Conservation (phyloP, 257 asterid species). For the Cordia subcordata region DNA sequence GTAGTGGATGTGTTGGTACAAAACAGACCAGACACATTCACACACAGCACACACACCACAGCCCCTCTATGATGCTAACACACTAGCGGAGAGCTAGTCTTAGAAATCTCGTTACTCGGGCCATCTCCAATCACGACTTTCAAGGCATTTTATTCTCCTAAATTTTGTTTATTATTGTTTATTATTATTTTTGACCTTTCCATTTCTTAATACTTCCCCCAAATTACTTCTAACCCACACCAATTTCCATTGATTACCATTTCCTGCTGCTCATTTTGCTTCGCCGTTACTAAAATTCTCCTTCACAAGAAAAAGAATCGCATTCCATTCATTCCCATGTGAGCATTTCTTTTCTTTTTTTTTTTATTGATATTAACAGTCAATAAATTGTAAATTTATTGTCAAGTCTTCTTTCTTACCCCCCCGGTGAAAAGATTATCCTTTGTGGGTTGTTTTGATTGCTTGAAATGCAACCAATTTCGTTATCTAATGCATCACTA, state of each 20-base stretch:
- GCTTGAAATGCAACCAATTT: slow-evolving; percentile 23
- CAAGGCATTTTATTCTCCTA: slow-evolving; percentile 36
- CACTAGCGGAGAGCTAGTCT: not conserved
- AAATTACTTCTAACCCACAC: slow-evolving; percentile 22
- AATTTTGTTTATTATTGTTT: slow-evolving; percentile 12
- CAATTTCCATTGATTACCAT: slow-evolving; percentile 26
- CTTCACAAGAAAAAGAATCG: not conserved
- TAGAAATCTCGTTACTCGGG: slow-evolving; percentile 57
- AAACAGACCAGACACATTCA: slow-evolving; percentile 13
- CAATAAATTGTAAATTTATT: slow-evolving; percentile 5
- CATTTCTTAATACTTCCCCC: not conserved
- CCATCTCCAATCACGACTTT: slow-evolving; percentile 59
- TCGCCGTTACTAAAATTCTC: not conserved
- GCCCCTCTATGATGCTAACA: not conserved
- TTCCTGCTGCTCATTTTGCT: slow-evolving; percentile 7
- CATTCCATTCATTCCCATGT: slow-evolving; percentile 37
- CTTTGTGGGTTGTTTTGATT: not conserved
- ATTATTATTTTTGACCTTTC: slow-evolving; percentile 6
- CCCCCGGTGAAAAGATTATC: too few species aligned
- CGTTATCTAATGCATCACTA: slow-evolving; percentile 20
- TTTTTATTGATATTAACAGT: slow-evolving; percentile 6
- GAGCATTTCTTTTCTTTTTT: slow-evolving; percentile 35
- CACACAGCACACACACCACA: slow-evolving; percentile 16
- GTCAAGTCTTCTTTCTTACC: slow-evolving; percentile 1
- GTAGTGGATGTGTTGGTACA: not conserved